Evolutionary conservation across 2,329 filamentous ascomycete species (phyloP), one percentile per base, ranked within the genome.

Genomic region (Periglandula ipomoeae): DNA sequence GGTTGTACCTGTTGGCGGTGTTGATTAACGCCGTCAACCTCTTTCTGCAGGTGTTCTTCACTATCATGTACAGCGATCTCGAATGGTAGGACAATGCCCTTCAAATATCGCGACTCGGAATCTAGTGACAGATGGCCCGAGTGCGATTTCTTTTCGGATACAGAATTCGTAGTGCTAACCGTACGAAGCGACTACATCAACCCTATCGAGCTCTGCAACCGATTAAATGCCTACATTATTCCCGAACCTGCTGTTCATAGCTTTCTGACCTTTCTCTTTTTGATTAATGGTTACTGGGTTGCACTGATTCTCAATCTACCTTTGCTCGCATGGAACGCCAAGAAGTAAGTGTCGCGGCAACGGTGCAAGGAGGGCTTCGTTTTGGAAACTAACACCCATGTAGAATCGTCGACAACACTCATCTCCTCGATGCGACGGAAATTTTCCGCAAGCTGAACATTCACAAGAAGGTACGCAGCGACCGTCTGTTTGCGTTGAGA

Each of bases 11-110:
- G 63, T 79, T 98, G 72, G 85, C 91, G 73, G 94, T 98, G 71
- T 81, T 98, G 68, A 94, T 98, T 78, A 98, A 98, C 76, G 93
- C 93, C 75, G 90, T 98, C 82, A 98, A 98, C 78, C 81, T 98
- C 65, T 98, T 98, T 73, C 80, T 98, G 50, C 94, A 98, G 76
- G 93, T 98, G 62, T 98, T 98, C 81, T 98, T 98, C 76, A 98
- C 93, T 51, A 98, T 98, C 67, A 98, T 98, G 94, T 98, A 97
- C 75, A 95, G 89, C 71, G 93, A 98, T 79, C 74, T 98, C 63
- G 93, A 98, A 85, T 98, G 93, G 90, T 95, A 75, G 64, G 87
- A 77, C 26, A 13, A 17, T 19, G 34, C 24, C 30, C n/a, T 24
- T 17, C 22, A 7, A 23, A 30, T 37, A 23, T 26, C 15, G 35